Evolutionary conservation across 73 alveolate species (phyloP).

Genomic region (Blepharisma japonicum): DNA sequence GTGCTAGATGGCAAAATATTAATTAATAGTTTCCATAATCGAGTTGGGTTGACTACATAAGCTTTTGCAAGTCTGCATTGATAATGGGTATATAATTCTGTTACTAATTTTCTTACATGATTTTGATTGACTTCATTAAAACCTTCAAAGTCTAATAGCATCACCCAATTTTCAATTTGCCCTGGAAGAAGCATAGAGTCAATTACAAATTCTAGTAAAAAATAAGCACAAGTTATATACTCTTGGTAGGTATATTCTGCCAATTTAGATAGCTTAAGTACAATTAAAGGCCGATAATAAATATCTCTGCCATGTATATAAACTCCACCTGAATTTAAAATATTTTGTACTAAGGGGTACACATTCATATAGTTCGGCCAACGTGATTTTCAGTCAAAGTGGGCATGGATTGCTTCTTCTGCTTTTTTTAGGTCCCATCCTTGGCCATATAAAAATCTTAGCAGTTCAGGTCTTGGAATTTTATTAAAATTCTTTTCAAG

Average conservation of each 20-base stretch:
- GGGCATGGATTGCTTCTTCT: constrained; percentile 1
- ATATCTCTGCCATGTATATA: constrained; percentile 38
- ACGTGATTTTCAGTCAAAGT: neutral
- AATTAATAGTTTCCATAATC: neutral
- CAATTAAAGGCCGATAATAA: constrained; percentile 42
- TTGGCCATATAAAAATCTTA: constrained; percentile 20
- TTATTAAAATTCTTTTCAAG: too few relatives aligned
- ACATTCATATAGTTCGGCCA: constrained; percentile 16
- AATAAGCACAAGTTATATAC: constrained; percentile 12
- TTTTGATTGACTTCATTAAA: constrained; percentile 16
- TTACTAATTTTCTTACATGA: neutral
- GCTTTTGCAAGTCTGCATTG: constrained; percentile 31
- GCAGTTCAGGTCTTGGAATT: neutral
- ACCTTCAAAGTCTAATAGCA: constrained; percentile 38
- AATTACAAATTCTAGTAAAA: constrained; percentile 41
- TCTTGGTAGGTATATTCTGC: neutral
- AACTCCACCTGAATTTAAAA: constrained; percentile 27
- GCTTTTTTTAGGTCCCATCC: constrained; percentile 14
- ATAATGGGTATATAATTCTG: constrained; percentile 11
- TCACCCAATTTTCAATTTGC: constrained; percentile 61
- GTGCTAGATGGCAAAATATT: neutral
- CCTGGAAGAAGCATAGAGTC: constrained; percentile 66
- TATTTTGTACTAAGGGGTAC: neutral
- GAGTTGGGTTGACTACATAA: constrained; percentile 24
- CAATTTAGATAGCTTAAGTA: neutral